These are phyloP conservation scores for Amaranthus tricolor DNA, from an alignment of 179 eudicot species.

Conservation along the genomic window DNA sequence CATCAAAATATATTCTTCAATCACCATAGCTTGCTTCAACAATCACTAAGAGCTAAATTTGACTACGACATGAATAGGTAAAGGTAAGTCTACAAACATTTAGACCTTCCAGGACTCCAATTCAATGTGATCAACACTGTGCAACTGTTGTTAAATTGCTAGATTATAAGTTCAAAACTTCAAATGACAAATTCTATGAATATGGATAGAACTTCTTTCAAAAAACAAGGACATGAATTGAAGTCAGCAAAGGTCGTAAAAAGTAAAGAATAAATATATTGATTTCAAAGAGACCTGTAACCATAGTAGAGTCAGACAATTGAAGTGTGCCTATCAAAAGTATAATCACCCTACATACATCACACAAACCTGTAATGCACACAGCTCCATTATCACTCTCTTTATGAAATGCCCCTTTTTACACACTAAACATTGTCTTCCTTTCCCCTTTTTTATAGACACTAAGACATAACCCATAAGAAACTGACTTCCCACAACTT, in stretches of 20 bases:
- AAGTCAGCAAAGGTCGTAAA: neutral
- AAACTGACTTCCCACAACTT: neutral
- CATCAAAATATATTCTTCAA: neutral
- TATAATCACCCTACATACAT: neutral
- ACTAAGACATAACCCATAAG: too few species aligned
- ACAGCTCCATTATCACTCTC: conserved; percentile 1
- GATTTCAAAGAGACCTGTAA: neutral
- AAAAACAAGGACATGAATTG: neutral
- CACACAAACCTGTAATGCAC: neutral
- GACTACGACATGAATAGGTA: neutral
- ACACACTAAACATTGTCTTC: neutral
- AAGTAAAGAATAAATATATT: neutral
- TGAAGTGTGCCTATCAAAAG: neutral
- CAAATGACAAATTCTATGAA: neutral
- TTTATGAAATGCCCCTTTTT: neutral
- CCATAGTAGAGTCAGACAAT: neutral
- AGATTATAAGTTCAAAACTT: neutral
- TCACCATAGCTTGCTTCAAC: neutral
- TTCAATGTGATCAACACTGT: neutral
- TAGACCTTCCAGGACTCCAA: neutral
- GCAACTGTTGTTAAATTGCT: neutral
- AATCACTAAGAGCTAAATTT: neutral
- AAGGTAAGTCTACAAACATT: neutral
- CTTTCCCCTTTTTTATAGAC: neutral
- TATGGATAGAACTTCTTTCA: neutral